Base-by-base conservation (phyloP, 2,329 filamentous ascomycete species). In the Malbranchea cinnamomea region DNA sequence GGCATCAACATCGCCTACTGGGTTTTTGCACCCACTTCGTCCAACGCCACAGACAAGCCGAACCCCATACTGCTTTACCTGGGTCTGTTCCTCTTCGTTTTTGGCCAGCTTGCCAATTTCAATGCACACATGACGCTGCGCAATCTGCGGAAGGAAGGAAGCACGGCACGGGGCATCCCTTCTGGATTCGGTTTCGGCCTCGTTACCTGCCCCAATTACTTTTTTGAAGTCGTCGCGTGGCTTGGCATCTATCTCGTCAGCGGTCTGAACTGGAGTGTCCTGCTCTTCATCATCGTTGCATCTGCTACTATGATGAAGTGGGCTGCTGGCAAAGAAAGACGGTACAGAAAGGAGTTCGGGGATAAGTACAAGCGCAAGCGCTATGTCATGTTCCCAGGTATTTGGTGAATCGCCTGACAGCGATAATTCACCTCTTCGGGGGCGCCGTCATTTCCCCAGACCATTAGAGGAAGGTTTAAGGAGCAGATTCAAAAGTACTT, bases 171-270 rank as follows among this genome's bases (percentile, higher is more conserved):
- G 36, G 84, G 83, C 44, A 91, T 98, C 39, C 89, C 89, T 1
- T 64, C 64, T 34, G 89, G 89, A 15, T 72, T 87, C 35, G 82
- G 85, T 17, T 95, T 94, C 56, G 65, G 63, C 40, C 59, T 81
- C 20, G 87, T 98, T 30, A 98, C 89, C 8, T 92, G 85, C 61
- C 89, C 89, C 23, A 98, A 98, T 62, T 98, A 98, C 63, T 72
- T 92, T 63, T 95, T 91, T 44, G 89, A 98, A 52, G 67, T 80
- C 5, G 54, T 92, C 21, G 73, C 85, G 1, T 98, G 89, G 89
- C 44, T 80, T 17, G 85, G 84, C 15, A 66, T 95, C 32, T 76
- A 79, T 42, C 51, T 92, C 24, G 69, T 87, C 31, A 84, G 74
- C 44, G 76, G 81, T 46, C 38, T 61, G 36, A 85, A 77, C 58